These are phyloP conservation scores for Cinchona pubescens DNA, from an alignment of 257 asterid genomes.

Conservation along the genomic window DNA sequence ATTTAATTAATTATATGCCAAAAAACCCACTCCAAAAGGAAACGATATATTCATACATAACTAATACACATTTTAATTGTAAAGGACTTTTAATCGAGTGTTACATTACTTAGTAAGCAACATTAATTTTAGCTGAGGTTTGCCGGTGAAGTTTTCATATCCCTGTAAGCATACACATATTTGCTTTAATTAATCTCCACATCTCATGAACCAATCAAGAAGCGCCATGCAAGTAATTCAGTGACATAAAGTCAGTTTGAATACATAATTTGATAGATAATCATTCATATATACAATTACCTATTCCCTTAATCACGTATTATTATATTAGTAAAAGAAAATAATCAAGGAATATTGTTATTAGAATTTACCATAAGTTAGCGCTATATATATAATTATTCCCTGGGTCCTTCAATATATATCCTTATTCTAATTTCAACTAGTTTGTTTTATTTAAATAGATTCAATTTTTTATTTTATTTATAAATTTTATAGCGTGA, in stretches of 20 bases:
- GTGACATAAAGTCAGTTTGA: not conserved
- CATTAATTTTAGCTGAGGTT: not conserved
- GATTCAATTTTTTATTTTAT: no score
- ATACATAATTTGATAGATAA: not conserved
- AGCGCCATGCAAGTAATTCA: not conserved
- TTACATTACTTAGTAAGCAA: not conserved
- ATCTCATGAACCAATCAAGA: not conserved
- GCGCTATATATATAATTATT: not conserved
- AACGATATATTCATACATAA: not conserved
- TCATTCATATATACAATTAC: slow-evolving; percentile 1
- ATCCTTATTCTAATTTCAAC: no score
- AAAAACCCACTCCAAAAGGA: no score
- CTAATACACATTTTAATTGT: not conserved
- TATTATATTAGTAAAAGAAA: not conserved
- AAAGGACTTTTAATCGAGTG: not conserved
- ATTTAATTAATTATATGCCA: no score
- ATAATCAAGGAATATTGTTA: not conserved
- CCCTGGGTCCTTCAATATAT: not conserved
- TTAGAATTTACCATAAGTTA: not conserved
- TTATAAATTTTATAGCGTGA: no score
- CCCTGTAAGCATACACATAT: not conserved
- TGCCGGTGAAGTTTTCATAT: not conserved
- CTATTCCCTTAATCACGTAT: not conserved
- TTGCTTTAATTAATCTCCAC: not conserved
- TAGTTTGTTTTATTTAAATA: no score